phyloP scores from a whole-genome alignment of 2,329 filamentous ascomycete species.

The Corynespora cassiicola region DNA sequence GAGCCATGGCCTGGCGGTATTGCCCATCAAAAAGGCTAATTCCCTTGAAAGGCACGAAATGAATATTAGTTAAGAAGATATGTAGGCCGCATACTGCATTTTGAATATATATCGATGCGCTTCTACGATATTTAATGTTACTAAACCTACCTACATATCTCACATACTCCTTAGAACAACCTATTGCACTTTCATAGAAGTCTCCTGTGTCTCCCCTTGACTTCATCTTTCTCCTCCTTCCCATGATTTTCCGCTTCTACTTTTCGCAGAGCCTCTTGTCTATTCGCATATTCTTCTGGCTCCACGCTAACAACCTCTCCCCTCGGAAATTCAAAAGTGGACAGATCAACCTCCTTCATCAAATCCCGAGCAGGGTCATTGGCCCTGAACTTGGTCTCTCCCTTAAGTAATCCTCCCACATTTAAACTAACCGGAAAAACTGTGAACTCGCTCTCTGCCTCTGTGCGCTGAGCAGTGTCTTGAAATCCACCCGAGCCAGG shows the following conservation, averaged over 20 bases:
- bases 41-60: no score
- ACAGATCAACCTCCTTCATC: conserved; percentile 13
- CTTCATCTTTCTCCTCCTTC: conserved; percentile 1
- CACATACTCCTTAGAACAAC: no score
- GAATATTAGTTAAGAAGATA: no score
- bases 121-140: no score
- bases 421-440: conserved; percentile 19
- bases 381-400: conserved; percentile 9
- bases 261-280: not conserved
- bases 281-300: conserved; percentile 11
- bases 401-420: conserved; percentile 10
- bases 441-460: conserved; percentile 13
- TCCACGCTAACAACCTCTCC: conserved; percentile 10
- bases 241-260: not conserved
- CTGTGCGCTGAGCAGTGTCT: not conserved
- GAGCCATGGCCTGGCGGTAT: no score
- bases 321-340: conserved; percentile 11
- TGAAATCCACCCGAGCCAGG: not conserved
- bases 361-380: conserved; percentile 7
- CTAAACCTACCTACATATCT: no score
- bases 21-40: no score
- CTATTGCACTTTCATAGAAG: no score
- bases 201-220: not conserved
- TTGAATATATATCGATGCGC: no score
- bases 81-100: no score